Base-by-base conservation (phyloP, 129 eudicot species). In the Deinandra increscens region DNA sequence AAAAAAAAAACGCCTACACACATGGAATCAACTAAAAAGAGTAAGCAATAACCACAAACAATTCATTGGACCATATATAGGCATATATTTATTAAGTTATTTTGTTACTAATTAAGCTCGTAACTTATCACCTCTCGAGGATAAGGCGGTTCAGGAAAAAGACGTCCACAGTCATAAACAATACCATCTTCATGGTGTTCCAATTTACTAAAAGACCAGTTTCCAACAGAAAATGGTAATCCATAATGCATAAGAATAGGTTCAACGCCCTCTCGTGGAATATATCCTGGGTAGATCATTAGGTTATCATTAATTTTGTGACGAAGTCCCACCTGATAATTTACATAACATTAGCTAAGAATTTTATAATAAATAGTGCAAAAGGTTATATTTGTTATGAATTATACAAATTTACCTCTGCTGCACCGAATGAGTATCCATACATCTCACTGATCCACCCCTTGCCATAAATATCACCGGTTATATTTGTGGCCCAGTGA, bases 381-480 rank as follows among this genome's bases (percentile, higher is more conserved):
- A 23, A 43, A 2, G 41, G 53, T 43, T 37, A 43, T 20, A 18
- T 0, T 14, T 34, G 4, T 39, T 31, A 6, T 58, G n/a, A 39
- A 12, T 33, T 49, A 50, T 12, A 63, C 9, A 66, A 29, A 65
- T 68, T 72, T 71, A 91, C 99, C 83, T 93, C 99, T 26, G 99
- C 92, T 51, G 99, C 99, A 69, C 97, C 99, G 55, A 93, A 93
- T 81, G 99, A 93, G 86, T 93, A 93, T 66, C 99, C 99, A 67
- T 93, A 93, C 99, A 93, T 93, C 91, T 93, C 99, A 60, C 99
- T 93, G 55, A 93, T 93, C 99, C 99, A 93, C 23, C 99, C 99
- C 37, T 77, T 63, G 9, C 88, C 95, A 72, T 87, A 93, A 59
- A 89, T 89, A 64, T 93, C 99, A 64, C 99, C 99, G 1, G 97